Conservation (phyloP, 2,329 filamentous ascomycete genomes). For the Aureobasidium sp. region DNA sequence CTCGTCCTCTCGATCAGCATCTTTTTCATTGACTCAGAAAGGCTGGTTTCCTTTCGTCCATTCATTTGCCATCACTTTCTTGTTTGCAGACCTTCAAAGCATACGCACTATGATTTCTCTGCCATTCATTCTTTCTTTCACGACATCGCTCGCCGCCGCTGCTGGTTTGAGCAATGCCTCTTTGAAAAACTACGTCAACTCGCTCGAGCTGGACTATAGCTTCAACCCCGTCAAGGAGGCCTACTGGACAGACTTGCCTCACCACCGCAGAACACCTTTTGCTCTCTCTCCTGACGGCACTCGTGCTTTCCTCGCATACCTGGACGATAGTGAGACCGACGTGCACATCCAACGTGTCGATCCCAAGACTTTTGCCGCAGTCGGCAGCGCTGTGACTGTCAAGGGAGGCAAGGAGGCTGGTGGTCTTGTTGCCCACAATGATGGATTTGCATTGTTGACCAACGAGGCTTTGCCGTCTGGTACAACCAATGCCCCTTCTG, state of each 20-base stretch:
- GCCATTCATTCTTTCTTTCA: constrained; percentile 19
- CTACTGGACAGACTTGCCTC: constrained; percentile 56
- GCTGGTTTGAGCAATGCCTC: constrained; percentile 36
- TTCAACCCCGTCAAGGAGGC: constrained; percentile 54
- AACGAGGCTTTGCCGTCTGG: constrained; percentile 50
- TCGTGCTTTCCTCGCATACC: constrained; percentile 54
- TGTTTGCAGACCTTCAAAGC: background rate
- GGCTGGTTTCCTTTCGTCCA: constrained; percentile 3
- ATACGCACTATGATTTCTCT: constrained; percentile 15
- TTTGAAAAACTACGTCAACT: constrained; percentile 36
- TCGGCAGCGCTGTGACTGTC: constrained; percentile 47
- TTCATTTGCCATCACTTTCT: background rate
- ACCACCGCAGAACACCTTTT: constrained; percentile 57
- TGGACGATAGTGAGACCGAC: constrained; percentile 48
- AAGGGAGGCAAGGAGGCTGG: constrained; percentile 52
- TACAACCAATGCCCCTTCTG: constrained; percentile 43
- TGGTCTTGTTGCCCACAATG: constrained; percentile 55
- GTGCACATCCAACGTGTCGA: constrained; percentile 54
- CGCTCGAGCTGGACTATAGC: constrained; percentile 41
- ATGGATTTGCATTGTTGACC: constrained; percentile 57
- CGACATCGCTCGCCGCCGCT: constrained; percentile 29
- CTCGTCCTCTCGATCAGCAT: background rate
- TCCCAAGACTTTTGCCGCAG: constrained; percentile 47
- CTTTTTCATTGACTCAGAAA: background rate
- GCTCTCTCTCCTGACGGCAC: constrained; percentile 55